A percentile compares a stretch with the other conserved stretches of the same genome.
These are phyloP conservation scores for Ustilago lituana DNA, from an alignment of 1,284 basidiomycete species.

Conservation along the genomic window DNA sequence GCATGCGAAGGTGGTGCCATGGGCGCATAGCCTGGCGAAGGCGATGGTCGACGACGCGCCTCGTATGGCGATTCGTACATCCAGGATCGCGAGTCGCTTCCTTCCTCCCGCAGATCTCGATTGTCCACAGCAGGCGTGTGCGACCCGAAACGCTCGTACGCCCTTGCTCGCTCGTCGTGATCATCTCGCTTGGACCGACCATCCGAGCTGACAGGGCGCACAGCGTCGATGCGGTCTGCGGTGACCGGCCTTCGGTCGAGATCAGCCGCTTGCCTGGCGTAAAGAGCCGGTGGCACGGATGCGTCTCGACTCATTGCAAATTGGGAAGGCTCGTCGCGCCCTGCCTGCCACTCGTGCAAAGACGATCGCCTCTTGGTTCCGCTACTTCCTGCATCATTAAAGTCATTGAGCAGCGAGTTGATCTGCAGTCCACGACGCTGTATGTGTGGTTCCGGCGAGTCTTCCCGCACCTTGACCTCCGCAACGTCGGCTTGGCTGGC, in stretches of 20 bases:
- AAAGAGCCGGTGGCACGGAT: conserved; percentile 27
- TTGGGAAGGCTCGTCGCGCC: conserved; percentile 6
- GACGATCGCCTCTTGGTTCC: conserved; percentile 31
- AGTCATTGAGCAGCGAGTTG: conserved; percentile 55
- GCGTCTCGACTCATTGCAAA: conserved; percentile 15
- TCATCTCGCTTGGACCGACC: conserved; percentile 9
- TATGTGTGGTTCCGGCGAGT: conserved; percentile 23
- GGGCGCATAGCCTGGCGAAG: conserved; percentile 22
- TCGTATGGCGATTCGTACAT: conserved; percentile 39
- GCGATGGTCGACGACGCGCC: conserved; percentile 26
- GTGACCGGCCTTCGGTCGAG: conserved; percentile 27
- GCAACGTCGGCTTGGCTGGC: conserved; percentile 8
- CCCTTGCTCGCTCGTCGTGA: conserved; percentile 9
- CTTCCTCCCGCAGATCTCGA: conserved; percentile 16
- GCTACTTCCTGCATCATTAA: conserved; percentile 16
- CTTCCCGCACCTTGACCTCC: conserved; percentile 28
- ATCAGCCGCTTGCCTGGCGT: conserved; percentile 14
- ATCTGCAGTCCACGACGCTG: conserved; percentile 54
- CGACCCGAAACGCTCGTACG: conserved; percentile 21
- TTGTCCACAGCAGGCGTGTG: conserved; percentile 14
- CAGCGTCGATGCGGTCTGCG: conserved; percentile 14
- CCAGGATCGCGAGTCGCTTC: conserved; percentile 21
- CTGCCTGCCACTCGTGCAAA: conserved; percentile 51
- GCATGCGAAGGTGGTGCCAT: conserved; percentile 46
- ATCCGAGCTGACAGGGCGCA: conserved; percentile 16